Conservation (phyloP, 768 basidiomycete genomes). For the Boletus reticulatus region DNA sequence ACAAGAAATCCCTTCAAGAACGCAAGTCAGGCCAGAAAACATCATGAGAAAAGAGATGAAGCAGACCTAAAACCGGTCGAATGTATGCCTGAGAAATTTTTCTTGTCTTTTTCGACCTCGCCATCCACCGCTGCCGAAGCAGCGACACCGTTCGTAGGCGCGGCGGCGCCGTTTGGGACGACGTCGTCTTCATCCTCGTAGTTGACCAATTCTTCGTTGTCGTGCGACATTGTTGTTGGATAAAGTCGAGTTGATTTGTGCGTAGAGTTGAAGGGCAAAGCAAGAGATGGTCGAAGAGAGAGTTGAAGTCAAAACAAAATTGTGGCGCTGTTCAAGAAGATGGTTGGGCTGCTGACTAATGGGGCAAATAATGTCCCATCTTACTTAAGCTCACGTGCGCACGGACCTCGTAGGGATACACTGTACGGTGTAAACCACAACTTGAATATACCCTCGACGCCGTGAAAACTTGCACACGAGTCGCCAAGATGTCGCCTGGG, state of each 20-base stretch:
- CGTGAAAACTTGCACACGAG: not conserved
- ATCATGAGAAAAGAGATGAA: slow-evolving; percentile 4
- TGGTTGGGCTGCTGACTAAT: slow-evolving; percentile 28
- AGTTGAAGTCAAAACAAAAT: slow-evolving; percentile 24
- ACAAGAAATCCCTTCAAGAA: slow-evolving; percentile 80
- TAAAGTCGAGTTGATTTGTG: slow-evolving; percentile 24
- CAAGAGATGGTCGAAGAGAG: slow-evolving; percentile 13
- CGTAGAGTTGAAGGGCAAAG: slow-evolving; percentile 24
- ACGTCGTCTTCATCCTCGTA: slow-evolving; percentile 91
- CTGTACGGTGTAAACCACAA: no score
- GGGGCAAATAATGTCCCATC: not conserved
- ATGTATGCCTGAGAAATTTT: slow-evolving; percentile 99
- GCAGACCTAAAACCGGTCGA: slow-evolving; percentile 97
- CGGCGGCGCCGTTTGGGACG: slow-evolving; percentile 55
- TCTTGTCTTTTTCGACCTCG: slow-evolving; percentile 79
- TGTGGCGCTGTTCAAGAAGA: slow-evolving; percentile 18
- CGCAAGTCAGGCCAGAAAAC: slow-evolving; percentile 6
- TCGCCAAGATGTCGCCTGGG: slow-evolving; percentile 1
- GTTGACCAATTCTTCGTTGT: slow-evolving; percentile 91
- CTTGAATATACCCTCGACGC: not conserved
- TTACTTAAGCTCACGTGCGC: slow-evolving; percentile 24
- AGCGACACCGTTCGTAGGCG: slow-evolving; percentile 48
- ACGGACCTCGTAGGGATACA: slow-evolving; percentile 22
- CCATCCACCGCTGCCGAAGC: slow-evolving; percentile 45
- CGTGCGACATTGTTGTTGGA: slow-evolving; percentile 62